Base-by-base conservation (phyloP, 2,329 filamentous ascomycete genomes). In the Colletotrichum australisinense region DNA sequence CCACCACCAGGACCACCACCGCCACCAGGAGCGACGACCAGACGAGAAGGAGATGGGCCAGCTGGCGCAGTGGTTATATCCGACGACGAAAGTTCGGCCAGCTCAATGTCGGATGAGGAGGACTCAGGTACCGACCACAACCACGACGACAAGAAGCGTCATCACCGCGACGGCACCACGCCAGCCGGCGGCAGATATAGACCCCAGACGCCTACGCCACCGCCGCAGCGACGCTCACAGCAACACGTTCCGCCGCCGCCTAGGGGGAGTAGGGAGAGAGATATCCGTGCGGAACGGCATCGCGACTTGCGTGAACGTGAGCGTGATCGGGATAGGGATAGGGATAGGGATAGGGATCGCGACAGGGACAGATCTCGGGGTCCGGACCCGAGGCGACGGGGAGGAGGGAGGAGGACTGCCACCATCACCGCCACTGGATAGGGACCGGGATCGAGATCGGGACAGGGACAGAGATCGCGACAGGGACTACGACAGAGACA, bases 401-500 rank as follows among this genome's bases (percentile, higher is more conserved):
- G 42, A 49, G 42, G 42, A 49, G 38, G 32, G 69, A 49, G 42
- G 42, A 49, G 42, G 42, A 9, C 42, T n/a, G 8, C 42, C 42
- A 7, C 42, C 42, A 49, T n/a, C 42, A 19, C 42, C 42, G 8
- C 42, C 42, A n/a, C 42, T 49, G 42, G 42, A 49, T 28, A 67
- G 67, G 11, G 65, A 73, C 22, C 30, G 56, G 19, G 73, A 75
- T 19, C 24, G 72, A 4, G 72, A 73, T 7, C 58, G 73, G 1
- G 73, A 76, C 30, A 63, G 74, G 58, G 67, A 67, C 42, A 69
- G 70, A 8, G 52, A 69, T 7, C 22, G 69, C 24, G 52, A 75
- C 12, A 24, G 55, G 12, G 55, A 70, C 16, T 22, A 49, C 42
- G 76, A 78, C 49, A 75, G 76, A 69, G 74, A 78, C 63, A 75